Evolutionary conservation across 1,284 basidiomycete species (phyloP), one percentile per base, ranked within the genome.

Genomic region (Austropuccinia psidii): DNA sequence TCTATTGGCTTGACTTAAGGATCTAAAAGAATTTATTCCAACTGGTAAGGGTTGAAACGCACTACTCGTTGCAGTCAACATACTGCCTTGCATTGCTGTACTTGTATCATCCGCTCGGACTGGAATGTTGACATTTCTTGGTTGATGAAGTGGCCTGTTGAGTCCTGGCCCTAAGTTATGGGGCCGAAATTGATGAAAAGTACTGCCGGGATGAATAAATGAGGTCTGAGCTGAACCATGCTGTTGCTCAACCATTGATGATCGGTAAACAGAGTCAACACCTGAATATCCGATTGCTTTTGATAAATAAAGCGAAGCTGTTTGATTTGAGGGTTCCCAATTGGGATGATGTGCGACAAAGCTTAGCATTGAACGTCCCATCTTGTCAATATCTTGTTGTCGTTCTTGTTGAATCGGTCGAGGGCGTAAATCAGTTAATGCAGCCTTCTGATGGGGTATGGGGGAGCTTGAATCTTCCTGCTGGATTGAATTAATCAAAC

Each of bases 321-420:
- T 66, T 57, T 73, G 72, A 54, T 65, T 73, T 27, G 72, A 73
- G 7, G 72, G 72, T 62, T 73, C 72, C 72, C 72, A 73, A 45
- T 73, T 73, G 39, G 72, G 72, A 73, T 73, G 72, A 55, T 73
- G 72, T 13, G 72, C 61, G 11, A 73, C 72, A 27, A 73, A 73
- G 27, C 54, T 73, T 7, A 73, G 43, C 13, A 73, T n/a, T 4
- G 72, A 73, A 8, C 62, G 49, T 54, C 66, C 72, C 62, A 73
- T 65, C 35, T 73, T 73, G 35, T 37, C 45, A 24, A 73, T 62
- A 37, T 73, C 69, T 39, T 61, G 49, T 43, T 62, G 58, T 5
- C 45, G 57, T 33, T 49, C 41, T 15, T 24, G 37, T 29, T 45
- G 50, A 21, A 19, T 29, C 4, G 27, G 50, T 15, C 24, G 52